Evolutionary conservation across 352 stramenopile species (phyloP).

Genomic region (Phytopythium oedochilum): DNA sequence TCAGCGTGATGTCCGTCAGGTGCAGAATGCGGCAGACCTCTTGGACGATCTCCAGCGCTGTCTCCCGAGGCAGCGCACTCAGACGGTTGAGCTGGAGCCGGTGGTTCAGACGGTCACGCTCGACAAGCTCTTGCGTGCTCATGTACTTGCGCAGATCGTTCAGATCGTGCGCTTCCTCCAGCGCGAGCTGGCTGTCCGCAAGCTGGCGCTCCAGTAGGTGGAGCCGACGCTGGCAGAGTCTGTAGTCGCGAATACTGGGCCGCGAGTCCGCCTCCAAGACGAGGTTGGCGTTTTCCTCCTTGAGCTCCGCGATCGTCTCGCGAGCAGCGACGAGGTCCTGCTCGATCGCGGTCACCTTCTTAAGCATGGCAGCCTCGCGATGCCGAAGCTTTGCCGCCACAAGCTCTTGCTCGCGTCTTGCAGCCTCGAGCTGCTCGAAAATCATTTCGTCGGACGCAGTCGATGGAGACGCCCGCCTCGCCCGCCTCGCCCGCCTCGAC

Average conservation of each 20-base stretch:
- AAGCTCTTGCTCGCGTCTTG: constrained; percentile 67
- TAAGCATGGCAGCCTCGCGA: constrained; percentile 67
- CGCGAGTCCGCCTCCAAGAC: constrained; percentile 68
- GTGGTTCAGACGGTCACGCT: constrained; percentile 76
- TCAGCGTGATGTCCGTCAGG: constrained; percentile 78
- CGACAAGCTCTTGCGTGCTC: constrained; percentile 74
- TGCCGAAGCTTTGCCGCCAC: constrained; percentile 51
- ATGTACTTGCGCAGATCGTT: constrained; percentile 80
- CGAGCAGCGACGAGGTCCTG: constrained; percentile 54
- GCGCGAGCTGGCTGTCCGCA: constrained; percentile 58
- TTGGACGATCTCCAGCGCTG: constrained; percentile 75
- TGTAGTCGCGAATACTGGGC: constrained; percentile 81
- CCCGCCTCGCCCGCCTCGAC: not conserved
- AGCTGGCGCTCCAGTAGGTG: constrained; percentile 75
- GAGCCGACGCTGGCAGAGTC: constrained; percentile 62
- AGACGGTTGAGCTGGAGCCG: constrained; percentile 73
- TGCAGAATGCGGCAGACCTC: constrained; percentile 79
- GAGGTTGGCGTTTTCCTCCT: constrained; percentile 81
- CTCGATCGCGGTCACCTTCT: constrained; percentile 76
- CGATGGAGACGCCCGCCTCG: constrained; percentile 11
- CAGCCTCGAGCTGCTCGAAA: constrained; percentile 67
- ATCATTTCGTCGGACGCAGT: constrained; percentile 63
- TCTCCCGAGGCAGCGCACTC: constrained; percentile 73
- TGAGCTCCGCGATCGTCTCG: constrained; percentile 63
- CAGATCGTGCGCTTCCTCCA: constrained; percentile 73